These are phyloP conservation scores for Capsella rubella DNA, from an alignment of 441 rosid species.

Conservation along the genomic window DNA sequence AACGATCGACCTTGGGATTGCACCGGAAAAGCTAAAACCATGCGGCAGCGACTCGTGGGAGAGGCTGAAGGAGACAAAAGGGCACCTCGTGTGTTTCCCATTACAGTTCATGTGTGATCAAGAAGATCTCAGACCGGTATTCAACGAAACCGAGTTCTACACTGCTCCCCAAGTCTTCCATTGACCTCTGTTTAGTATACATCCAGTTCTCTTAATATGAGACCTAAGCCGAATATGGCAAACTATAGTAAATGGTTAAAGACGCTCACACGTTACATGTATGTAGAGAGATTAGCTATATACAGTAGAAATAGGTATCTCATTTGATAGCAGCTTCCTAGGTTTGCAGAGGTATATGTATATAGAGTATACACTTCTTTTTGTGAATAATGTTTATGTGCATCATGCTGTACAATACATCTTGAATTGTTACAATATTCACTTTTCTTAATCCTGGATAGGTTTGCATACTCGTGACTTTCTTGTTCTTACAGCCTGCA, in stretches of 20 bases:
- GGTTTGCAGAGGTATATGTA: conserved; percentile 31
- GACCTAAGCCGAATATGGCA: background rate
- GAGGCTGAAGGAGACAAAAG: conserved; percentile 57
- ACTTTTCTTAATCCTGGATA: background rate
- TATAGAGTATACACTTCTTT: conserved; percentile 7
- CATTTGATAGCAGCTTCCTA: conserved; percentile 13
- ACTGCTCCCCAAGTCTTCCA: conserved; percentile 80
- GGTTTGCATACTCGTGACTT: background rate
- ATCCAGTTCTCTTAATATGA: background rate
- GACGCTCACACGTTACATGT: conserved; percentile 26
- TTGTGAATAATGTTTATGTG: conserved; percentile 17
- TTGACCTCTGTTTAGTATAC: conserved; percentile 33
- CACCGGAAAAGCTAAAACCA: conserved; percentile 57
- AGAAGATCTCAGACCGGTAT: conserved; percentile 68
- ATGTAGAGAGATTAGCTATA: conserved; percentile 27
- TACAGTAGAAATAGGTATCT: conserved; percentile 3
- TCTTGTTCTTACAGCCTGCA: background rate
- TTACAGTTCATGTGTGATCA: conserved; percentile 71
- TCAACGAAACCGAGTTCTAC: conserved; percentile 72
- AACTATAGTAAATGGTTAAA: conserved; percentile 16
- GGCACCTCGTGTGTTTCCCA: conserved; percentile 73
- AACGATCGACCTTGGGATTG: conserved; percentile 73
- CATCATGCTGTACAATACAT: conserved; percentile 31
- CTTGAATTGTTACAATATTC: background rate
- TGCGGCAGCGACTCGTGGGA: conserved; percentile 54